Conservation (phyloP, 306 rosid species). For the Cucurbita ficifolia region DNA sequence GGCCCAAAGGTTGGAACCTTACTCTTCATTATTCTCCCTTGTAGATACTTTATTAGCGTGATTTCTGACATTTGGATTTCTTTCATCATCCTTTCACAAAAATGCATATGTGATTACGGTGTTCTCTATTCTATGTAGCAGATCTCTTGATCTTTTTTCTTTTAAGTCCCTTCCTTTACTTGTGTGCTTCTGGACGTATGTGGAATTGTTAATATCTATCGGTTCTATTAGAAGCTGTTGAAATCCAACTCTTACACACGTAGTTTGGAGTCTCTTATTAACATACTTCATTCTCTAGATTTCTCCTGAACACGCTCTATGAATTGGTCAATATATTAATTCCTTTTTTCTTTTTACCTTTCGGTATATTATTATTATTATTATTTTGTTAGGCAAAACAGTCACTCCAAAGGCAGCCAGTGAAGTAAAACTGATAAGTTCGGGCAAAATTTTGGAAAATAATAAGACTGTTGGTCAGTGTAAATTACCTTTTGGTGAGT, state of each 20-base stretch:
- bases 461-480: constrained; percentile 84
- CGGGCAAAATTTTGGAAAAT: constrained; percentile 90
- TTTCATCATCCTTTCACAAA: not conserved
- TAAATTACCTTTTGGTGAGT: constrained; percentile 63
- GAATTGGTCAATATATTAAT: not conserved
- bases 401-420: constrained; percentile 65
- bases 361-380: not conserved
- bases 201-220: not conserved
- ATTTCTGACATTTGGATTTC: not conserved
- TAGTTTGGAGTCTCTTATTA: not conserved
- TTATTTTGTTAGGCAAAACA: constrained; percentile 41
- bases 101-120: not conserved
- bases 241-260: not conserved
- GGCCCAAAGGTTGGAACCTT: constrained; percentile 64
- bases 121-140: not conserved
- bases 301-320: not conserved
- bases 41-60: not conserved
- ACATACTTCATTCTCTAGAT: not conserved
- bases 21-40: not conserved
- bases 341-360: not conserved
- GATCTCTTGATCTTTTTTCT: not conserved
- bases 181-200: not conserved
- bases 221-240: not conserved
- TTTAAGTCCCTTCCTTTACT: not conserved
- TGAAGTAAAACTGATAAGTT: constrained; percentile 80